Evolutionary conservation across 2,329 filamentous ascomycete species (phyloP).

Genomic region (Colletotrichum sp.): DNA sequence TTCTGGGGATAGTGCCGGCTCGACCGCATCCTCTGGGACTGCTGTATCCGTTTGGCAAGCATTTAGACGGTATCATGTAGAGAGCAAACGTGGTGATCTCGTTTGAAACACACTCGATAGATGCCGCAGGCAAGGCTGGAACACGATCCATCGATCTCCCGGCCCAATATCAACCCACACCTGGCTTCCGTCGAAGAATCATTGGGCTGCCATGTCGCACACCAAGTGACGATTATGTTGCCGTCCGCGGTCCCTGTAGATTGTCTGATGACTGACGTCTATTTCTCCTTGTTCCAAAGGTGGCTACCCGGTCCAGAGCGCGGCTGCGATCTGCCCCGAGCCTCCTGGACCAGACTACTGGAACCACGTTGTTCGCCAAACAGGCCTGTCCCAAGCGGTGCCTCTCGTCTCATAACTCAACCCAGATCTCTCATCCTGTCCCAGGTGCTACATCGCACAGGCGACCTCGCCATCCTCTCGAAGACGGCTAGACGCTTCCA

Average conservation of each 20-base stretch:
- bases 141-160: neutral
- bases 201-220: neutral
- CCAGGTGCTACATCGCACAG: slow-evolving; percentile 19
- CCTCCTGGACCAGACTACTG: slow-evolving; percentile 7
- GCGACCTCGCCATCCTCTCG: neutral
- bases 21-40: neutral
- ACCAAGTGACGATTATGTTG: slow-evolving; percentile 8
- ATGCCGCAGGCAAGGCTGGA: neutral
- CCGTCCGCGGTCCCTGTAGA: neutral
- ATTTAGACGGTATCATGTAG: neutral
- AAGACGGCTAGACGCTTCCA: neutral
- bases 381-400: neutral
- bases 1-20: neutral
- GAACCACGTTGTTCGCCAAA: slow-evolving; percentile 14
- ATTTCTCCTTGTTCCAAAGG: neutral
- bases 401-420: neutral
- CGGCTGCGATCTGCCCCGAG: slow-evolving; percentile 6
- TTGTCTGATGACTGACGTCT: neutral
- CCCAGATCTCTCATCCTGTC: neutral
- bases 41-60: neutral
- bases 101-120: slow-evolving; percentile 9
- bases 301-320: neutral
- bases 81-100: slow-evolving; percentile 3
- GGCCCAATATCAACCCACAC: neutral
- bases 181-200: neutral